phyloP scores from a whole-genome alignment of 192 early-diverging fungal species.

The Gaertneriomyces semiglobifer region DNA sequence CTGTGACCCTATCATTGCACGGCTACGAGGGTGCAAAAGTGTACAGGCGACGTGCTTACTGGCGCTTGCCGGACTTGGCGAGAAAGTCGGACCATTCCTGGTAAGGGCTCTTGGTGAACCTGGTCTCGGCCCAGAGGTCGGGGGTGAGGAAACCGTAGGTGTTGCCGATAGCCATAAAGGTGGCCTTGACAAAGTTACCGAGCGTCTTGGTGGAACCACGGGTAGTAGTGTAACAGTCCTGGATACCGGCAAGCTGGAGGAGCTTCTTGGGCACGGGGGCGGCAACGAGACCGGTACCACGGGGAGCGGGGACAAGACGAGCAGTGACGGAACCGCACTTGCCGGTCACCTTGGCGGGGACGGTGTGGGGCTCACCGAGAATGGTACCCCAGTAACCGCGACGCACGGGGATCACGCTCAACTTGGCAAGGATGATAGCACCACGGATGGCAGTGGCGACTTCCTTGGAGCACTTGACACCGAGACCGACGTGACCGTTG shows the following conservation, averaged over 20 bases:
- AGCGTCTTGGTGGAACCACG: constrained; percentile 96
- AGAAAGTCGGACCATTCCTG: constrained; percentile 68
- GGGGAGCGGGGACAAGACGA: constrained; percentile 96
- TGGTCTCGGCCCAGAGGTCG: constrained; percentile 91
- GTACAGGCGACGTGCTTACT: constrained; percentile 5
- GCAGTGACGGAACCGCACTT: constrained; percentile 79
- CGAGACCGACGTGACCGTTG: constrained; percentile 97
- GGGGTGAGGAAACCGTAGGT: constrained; percentile 98
- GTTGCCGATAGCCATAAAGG: constrained; percentile 93
- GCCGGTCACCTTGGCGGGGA: constrained; percentile 82
- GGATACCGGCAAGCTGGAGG: constrained; percentile 93
- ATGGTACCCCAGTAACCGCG: constrained; percentile 98
- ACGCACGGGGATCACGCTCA: constrained; percentile 95
- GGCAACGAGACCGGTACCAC: constrained; percentile 98
- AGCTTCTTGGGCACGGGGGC: constrained; percentile 98
- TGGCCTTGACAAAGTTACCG: constrained; percentile 99
- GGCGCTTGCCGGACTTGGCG: constrained; percentile 46
- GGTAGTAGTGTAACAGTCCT: constrained; percentile 95
- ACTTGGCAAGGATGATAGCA: constrained; percentile 98
- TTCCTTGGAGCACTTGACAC: constrained; percentile 99
- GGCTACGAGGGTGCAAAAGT: too few species aligned
- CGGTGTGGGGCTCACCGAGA: constrained; percentile 96
- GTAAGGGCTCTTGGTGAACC: constrained; percentile 84
- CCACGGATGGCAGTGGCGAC: constrained; percentile 98
- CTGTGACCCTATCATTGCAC: too few species aligned